phyloP scores from a whole-genome alignment of 768 basidiomycete genomes.

The Tremella mesenterica region DNA sequence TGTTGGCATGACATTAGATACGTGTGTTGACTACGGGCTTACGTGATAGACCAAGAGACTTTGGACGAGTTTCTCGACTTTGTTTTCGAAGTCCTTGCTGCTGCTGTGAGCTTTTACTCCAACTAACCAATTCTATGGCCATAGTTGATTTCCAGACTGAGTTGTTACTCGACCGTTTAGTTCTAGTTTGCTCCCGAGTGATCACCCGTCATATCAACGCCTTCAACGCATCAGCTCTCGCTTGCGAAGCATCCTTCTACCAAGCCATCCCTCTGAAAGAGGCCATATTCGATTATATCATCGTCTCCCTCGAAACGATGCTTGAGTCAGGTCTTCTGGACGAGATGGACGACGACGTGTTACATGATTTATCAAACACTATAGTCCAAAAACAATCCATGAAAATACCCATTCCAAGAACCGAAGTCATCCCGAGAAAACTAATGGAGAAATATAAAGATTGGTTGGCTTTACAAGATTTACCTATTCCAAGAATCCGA shows the following conservation, averaged over 20 bases:
- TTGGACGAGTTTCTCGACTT: conserved; percentile 74
- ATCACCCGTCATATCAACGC: conserved; percentile 61
- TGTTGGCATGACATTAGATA: too few relatives aligned
- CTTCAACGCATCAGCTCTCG: conserved; percentile 68
- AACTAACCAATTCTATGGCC: not conserved
- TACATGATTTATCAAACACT: conserved; percentile 60
- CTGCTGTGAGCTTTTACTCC: conserved; percentile 54
- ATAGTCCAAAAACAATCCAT: conserved; percentile 55
- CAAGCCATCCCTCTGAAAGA: conserved; percentile 61
- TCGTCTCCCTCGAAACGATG: conserved; percentile 74
- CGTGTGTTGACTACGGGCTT: not conserved
- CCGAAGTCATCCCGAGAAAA: conserved; percentile 50
- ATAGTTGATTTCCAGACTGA: conserved; percentile 59
- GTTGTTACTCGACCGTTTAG: conserved; percentile 73
- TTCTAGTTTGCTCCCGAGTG: conserved; percentile 69
- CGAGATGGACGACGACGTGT: conserved; percentile 57
- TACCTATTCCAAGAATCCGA: conserved; percentile 40
- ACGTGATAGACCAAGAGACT: conserved; percentile 62
- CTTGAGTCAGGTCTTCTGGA: conserved; percentile 74
- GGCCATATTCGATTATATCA: conserved; percentile 68
- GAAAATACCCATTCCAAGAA: conserved; percentile 61
- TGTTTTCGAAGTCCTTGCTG: conserved; percentile 75
- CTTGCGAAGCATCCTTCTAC: conserved; percentile 71
- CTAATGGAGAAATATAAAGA: conserved; percentile 58
- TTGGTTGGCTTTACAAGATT: conserved; percentile 55